phyloP scores from a whole-genome alignment of 2,329 filamentous ascomycete species.

The Gyromitra esculenta region DNA sequence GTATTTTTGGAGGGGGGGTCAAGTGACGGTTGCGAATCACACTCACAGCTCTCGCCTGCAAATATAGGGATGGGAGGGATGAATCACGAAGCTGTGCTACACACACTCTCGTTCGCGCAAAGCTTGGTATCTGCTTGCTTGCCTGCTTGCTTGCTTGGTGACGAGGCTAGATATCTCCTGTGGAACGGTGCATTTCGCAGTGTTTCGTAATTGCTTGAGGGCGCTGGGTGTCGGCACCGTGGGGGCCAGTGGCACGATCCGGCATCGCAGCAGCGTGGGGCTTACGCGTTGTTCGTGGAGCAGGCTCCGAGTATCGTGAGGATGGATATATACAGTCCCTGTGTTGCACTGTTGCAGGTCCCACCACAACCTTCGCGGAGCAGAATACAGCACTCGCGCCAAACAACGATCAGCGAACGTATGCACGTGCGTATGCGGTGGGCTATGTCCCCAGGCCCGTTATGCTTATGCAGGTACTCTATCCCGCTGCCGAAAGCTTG shows the following conservation, averaged over 20 bases:
- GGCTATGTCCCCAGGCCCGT: not conserved
- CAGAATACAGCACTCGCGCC: too few species aligned
- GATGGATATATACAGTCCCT: not conserved
- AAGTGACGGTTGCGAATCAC: not conserved
- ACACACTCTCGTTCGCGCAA: not conserved
- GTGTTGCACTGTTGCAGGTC: not conserved
- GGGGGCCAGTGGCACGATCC: not conserved
- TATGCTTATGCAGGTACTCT: slow-evolving; percentile 1
- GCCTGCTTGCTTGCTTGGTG: not conserved
- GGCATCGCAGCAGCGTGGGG: not conserved
- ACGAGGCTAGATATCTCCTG: not conserved
- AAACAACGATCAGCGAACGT: not conserved
- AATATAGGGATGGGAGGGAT: not conserved
- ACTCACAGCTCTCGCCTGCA: not conserved
- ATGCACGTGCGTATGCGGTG: not conserved
- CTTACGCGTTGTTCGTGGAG: slow-evolving; percentile 6
- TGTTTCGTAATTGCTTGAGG: not conserved
- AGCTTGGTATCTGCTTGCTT: not conserved
- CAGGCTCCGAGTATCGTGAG: not conserved
- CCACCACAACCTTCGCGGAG: too few species aligned
- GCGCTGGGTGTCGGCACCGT: not conserved
- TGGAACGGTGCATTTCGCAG: not conserved
- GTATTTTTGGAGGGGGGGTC: not conserved
- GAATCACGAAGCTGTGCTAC: slow-evolving; percentile 5
- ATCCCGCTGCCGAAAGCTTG: not conserved